phyloP scores from a whole-genome alignment of 2,329 filamentous ascomycete genomes.

The Pestalotiopsis sp. region DNA sequence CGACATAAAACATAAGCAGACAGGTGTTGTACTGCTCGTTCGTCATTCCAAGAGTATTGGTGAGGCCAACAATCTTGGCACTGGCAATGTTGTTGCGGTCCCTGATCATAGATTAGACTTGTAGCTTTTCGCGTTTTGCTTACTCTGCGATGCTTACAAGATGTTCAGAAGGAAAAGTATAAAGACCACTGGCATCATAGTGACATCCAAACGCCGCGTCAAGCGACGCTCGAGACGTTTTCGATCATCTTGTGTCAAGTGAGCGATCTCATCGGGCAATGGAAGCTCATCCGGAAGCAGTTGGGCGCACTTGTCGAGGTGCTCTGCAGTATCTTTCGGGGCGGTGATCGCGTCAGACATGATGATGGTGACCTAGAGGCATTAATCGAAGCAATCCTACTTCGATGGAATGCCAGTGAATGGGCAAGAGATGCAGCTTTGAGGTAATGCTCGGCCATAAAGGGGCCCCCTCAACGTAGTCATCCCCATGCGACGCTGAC shows the following conservation, averaged over 20 bases:
- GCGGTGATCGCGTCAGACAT: constrained; percentile 7
- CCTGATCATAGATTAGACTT: not conserved
- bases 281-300: constrained; percentile 10
- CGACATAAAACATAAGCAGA: constrained; percentile 19
- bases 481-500: not conserved
- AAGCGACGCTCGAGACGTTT: constrained; percentile 4
- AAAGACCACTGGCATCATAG: constrained; percentile 18
- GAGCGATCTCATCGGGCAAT: constrained; percentile 5
- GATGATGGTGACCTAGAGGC: not conserved
- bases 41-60: constrained; percentile 12
- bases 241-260: constrained; percentile 4
- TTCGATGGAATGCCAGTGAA: not conserved
- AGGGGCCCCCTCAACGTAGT: not conserved
- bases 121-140: not conserved
- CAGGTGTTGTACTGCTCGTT: constrained; percentile 19
- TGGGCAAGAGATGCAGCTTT: not conserved
- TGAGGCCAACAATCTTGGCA: constrained; percentile 17
- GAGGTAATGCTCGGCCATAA: not conserved
- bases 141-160: constrained; percentile 3
- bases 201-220: constrained; percentile 13
- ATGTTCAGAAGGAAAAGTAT: constrained; percentile 19
- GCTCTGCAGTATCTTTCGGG: constrained; percentile 1
- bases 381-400: not conserved
- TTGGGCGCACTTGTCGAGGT: not conserved
- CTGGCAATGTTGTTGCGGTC: constrained; percentile 19